These are phyloP conservation scores for Hymenoscyphus fraxineus DNA, from an alignment of 2,329 filamentous ascomycete genomes.

Conservation along the genomic window DNA sequence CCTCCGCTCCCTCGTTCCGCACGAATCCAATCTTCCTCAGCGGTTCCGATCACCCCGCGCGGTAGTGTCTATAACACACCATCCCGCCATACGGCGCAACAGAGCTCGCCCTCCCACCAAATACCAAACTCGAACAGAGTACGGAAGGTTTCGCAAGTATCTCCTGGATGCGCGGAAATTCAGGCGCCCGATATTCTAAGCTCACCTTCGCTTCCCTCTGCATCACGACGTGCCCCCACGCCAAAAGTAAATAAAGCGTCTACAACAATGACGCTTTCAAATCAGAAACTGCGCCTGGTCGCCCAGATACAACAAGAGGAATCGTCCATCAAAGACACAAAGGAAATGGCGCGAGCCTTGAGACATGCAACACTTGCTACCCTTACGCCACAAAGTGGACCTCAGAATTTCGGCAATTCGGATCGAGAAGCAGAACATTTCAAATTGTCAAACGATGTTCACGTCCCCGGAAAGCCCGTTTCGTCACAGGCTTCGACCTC, in stretches of 20 bases:
- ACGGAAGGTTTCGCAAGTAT: neutral
- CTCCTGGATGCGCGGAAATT: neutral
- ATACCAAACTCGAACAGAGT: neutral
- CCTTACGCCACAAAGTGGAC: neutral
- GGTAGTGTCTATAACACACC: neutral
- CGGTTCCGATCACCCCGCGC: neutral
- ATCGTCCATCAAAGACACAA: slow-evolving; percentile 10
- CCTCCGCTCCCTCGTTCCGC: neutral
- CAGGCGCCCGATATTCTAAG: neutral
- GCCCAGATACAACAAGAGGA: slow-evolving; percentile 10
- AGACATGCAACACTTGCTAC: slow-evolving; percentile 7
- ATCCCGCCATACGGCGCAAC: neutral
- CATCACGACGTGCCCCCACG: neutral
- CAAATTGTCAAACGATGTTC: neutral
- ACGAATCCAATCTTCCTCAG: neutral
- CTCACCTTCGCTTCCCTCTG: neutral
- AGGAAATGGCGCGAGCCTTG: slow-evolving; percentile 15
- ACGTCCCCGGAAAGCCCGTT: neutral
- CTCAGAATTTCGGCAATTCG: too few relatives aligned
- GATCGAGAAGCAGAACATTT: too few relatives aligned
- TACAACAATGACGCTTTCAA: neutral
- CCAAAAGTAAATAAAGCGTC: neutral
- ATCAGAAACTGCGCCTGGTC: neutral
- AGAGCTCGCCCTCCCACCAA: neutral
- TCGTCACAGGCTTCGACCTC: neutral